Percentiles rank a stretch among this genome's conserved stretches.
Conservation (phyloP, 495 filamentous ascomycete genomes). For the Neurospora pannonica region DNA sequence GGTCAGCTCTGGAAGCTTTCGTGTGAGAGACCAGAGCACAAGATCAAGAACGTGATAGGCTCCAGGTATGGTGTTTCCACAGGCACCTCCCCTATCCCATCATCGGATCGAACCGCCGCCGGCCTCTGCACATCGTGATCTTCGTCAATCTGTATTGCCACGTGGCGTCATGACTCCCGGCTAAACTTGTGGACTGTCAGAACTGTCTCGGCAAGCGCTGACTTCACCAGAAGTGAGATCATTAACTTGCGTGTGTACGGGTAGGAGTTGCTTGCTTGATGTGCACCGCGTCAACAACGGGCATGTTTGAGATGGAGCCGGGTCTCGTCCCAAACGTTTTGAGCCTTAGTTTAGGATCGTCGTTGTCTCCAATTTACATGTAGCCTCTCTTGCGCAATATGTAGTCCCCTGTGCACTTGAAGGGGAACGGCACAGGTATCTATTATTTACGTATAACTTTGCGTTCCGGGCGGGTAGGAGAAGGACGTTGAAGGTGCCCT, state of each 20-base stretch:
- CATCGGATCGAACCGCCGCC: neutral
- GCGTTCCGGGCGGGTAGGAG: too few species aligned
- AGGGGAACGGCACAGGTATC: too few species aligned
- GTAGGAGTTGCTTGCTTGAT: neutral
- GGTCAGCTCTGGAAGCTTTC: neutral
- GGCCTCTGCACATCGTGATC: neutral
- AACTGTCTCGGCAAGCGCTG: neutral
- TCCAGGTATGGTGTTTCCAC: neutral
- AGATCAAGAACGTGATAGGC: neutral
- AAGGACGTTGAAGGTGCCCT: too few species aligned
- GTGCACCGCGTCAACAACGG: neutral
- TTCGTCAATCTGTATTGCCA: neutral
- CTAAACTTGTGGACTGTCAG: neutral
- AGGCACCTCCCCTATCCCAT: neutral
- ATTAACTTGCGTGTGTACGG: neutral
- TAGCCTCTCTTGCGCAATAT: too few species aligned
- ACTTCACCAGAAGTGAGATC: neutral
- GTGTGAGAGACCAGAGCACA: neutral
- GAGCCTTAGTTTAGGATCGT: too few species aligned
- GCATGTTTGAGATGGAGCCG: too few species aligned
- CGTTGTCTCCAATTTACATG: too few species aligned
- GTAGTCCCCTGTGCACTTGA: too few species aligned
- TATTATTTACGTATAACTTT: too few species aligned
- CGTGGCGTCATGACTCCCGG: neutral
- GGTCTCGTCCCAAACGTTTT: too few species aligned